Evolutionary conservation across 2,329 filamentous ascomycete genomes (phyloP).

Genomic region (Aspergillus caelatus): DNA sequence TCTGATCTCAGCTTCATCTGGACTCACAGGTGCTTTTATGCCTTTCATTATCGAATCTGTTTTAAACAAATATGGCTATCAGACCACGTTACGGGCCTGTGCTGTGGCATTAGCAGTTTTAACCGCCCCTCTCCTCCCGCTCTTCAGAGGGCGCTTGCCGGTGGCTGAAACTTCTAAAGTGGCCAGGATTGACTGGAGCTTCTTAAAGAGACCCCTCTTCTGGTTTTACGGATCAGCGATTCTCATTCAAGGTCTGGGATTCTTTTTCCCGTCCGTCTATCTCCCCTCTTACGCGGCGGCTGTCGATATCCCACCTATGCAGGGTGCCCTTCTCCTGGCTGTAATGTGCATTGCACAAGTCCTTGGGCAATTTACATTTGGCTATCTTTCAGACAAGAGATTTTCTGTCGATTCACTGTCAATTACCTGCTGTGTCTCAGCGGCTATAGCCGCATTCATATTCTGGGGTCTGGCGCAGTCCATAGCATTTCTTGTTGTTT

Average conservation of each 20-base stretch:
- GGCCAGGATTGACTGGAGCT: not conserved
- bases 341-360: conserved; percentile 7
- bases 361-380: conserved; percentile 7
- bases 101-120: not conserved
- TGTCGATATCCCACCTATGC: not conserved
- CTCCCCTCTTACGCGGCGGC: conserved; percentile 6
- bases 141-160: conserved; percentile 7
- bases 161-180: not conserved
- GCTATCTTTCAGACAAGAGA: conserved; percentile 4
- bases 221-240: conserved; percentile 9
- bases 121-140: not conserved
- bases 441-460: not conserved
- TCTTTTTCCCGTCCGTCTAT: conserved; percentile 8
- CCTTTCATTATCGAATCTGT: not conserved
- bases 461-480: conserved; percentile 6
- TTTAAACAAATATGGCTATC: not conserved
- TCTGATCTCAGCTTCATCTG: not conserved
- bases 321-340: conserved; percentile 3
- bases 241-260: conserved; percentile 9
- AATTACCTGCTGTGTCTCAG: not conserved
- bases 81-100: not conserved
- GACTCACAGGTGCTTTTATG: not conserved
- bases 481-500: not conserved
- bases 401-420: not conserved
- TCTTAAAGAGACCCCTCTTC: conserved; percentile 3